Evolutionary conservation across 2,329 filamentous ascomycete genomes (phyloP).

Genomic region (Leptographium lundbergii): DNA sequence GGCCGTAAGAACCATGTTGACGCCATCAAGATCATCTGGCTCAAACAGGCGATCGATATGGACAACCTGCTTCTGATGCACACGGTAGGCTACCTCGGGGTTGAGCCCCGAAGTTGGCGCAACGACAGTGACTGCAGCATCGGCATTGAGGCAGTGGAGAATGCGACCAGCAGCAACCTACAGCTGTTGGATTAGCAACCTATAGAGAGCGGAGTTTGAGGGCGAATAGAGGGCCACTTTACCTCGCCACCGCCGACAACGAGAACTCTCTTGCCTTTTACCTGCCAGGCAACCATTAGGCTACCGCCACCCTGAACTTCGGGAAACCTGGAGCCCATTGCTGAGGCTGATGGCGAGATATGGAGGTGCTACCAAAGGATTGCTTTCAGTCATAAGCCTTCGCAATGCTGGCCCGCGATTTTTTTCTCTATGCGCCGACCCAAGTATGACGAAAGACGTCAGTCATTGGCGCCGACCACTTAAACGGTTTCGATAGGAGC

Average conservation of each 20-base stretch:
- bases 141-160: slow-evolving; percentile 86
- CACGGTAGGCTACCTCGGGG: slow-evolving; percentile 73
- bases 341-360: not conserved
- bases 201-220: not conserved
- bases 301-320: slow-evolving; percentile 82
- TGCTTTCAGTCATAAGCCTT: not conserved
- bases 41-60: slow-evolving; percentile 78
- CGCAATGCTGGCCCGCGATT: not conserved
- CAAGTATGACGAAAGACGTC: not conserved
- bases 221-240: slow-evolving; percentile 10
- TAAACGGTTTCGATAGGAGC: not conserved
- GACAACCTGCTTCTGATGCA: slow-evolving; percentile 60
- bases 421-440: not conserved
- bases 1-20: slow-evolving; percentile 82
- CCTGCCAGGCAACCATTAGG: slow-evolving; percentile 90
- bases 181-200: slow-evolving; percentile 1
- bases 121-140: slow-evolving; percentile 78
- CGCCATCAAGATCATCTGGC: slow-evolving; percentile 69
- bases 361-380: not conserved
- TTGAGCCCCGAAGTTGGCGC: slow-evolving; percentile 71
- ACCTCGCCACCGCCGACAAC: slow-evolving; percentile 94
- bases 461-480: not conserved
- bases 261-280: slow-evolving; percentile 77
- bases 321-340: slow-evolving; percentile 44
- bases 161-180: slow-evolving; percentile 94